Evolutionary conservation across 2,329 filamentous ascomycete species (phyloP).

Genomic region (Diaporthe sp.): DNA sequence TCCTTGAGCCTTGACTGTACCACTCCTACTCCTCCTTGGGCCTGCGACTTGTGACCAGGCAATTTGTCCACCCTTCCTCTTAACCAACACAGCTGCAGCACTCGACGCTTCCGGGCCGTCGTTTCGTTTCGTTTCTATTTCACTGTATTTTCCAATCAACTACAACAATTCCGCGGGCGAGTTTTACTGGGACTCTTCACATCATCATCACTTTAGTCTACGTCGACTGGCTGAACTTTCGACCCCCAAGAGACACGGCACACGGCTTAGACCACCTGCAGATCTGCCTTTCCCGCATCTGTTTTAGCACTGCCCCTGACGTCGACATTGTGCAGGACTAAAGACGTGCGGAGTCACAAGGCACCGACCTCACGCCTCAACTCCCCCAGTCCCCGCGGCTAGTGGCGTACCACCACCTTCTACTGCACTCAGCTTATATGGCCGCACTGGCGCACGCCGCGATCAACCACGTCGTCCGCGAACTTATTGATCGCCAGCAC

Average conservation of each 20-base stretch:
- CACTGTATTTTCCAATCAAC: background rate
- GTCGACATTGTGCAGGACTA: conserved; percentile 30
- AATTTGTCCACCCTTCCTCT: conserved; percentile 15
- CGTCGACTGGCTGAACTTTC: background rate
- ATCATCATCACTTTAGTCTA: background rate
- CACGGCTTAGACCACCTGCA: background rate
- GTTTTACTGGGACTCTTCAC: background rate
- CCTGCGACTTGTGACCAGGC: background rate
- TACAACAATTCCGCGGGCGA: conserved; percentile 13
- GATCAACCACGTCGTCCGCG: conserved; percentile 23
- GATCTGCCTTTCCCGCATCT: conserved; percentile 35
- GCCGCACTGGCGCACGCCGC: conserved; percentile 29
- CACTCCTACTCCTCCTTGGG: conserved; percentile 15
- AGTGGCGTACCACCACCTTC: background rate
- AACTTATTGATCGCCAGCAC: conserved; percentile 26
- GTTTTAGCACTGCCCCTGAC: conserved; percentile 35
- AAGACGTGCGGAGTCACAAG: conserved; percentile 21
- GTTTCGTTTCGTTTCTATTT: conserved; percentile 9
- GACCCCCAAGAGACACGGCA: background rate
- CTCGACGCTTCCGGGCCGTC: background rate
- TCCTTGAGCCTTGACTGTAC: background rate
- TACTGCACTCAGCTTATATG: conserved; percentile 13
- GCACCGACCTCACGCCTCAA: background rate
- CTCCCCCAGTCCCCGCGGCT: background rate
- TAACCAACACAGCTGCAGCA: conserved; percentile 15